Evolutionary conservation across 352 stramenopile species (phyloP), one percentile per base, ranked within the genome.

Genomic region (Hyphochytrium catenoides): DNA sequence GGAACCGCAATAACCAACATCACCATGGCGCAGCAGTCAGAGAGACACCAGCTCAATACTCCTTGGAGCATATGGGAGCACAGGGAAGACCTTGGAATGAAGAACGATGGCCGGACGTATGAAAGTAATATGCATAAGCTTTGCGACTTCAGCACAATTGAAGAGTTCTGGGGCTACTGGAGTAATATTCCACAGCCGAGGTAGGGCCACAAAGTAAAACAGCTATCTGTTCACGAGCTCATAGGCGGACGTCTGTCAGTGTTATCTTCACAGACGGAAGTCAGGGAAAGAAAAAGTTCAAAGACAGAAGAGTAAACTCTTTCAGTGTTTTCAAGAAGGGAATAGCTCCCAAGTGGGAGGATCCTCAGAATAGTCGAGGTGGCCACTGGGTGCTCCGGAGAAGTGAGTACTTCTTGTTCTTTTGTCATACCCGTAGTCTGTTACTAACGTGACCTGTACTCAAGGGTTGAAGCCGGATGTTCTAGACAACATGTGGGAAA

Each of bases 321-420:
- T 93, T 93, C 41, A 77, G 67, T 14, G 57, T 90, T 21, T 90
- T 90, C 54, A 84, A 82, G 41, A 67, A 82, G 12, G 74, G 74
- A 27, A 84, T 90, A 44, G 51, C 59, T 18, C 75, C 75, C 16
- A 61, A 87, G 47, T 90, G 74, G 74, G 74, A 90, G 46, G 74
- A 88, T 47, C 60, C 60, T 3, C 61, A 72, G 43, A 90, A 90
- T 56, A 77, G 74, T 38, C 59, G 64, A 14, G 75, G 75, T 21
- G 74, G 64, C 46, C 72, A 90, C 41, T 83, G 70, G 70, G 75
- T 62, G 1, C 62, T 78, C 28, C 60, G 62, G 25, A 74, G 75
- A 70, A 65, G 65, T 74, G 3, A 12, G 39, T 31, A 3, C 28
- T 30, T 22, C 0, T 26, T 1, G 21, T 28, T 22, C 19, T 15